A percentile compares a stretch with the other conserved stretches of the same genome.
Conservation (phyloP, 1,139 yeast genomes). For the Arxiozyma heterogenica region DNA sequence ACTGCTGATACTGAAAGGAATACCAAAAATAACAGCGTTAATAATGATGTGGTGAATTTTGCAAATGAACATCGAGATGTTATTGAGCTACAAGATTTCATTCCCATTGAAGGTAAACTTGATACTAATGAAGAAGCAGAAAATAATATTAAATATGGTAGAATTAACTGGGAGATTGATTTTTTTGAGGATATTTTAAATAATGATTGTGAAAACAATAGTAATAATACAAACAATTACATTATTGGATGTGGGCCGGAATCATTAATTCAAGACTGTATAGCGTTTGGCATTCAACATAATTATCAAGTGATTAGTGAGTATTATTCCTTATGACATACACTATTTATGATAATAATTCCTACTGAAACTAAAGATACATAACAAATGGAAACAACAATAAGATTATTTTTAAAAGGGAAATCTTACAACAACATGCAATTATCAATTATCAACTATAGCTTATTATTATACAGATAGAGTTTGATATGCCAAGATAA, state of each 20-base stretch:
- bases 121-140: neutral
- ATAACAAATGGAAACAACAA: neutral
- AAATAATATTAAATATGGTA: slow-evolving; percentile 1
- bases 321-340: slow-evolving; percentile 4
- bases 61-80: neutral
- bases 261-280: slow-evolving; percentile 4
- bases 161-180: slow-evolving; percentile 8
- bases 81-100: slow-evolving; percentile 2
- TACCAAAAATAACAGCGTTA: neutral
- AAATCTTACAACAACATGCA: neutral
- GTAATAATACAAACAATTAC: slow-evolving; percentile 3
- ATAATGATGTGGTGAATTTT: neutral
- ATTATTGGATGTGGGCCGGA: slow-evolving; percentile 14
- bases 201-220: neutral
- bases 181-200: slow-evolving; percentile 2
- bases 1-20: neutral
- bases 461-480: too few relatives aligned
- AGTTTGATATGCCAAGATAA: too few relatives aligned
- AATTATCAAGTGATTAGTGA: slow-evolving; percentile 6
- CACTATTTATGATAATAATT: neutral
- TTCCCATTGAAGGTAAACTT: neutral
- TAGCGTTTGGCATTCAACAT: slow-evolving; percentile 1
- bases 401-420: too few relatives aligned
- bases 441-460: too few relatives aligned
- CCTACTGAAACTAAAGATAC: neutral